A percentile compares a stretch with the other conserved stretches of the same genome.
phyloP scores from a whole-genome alignment of 441 rosid species.

The Adansonia grandidieri region DNA sequence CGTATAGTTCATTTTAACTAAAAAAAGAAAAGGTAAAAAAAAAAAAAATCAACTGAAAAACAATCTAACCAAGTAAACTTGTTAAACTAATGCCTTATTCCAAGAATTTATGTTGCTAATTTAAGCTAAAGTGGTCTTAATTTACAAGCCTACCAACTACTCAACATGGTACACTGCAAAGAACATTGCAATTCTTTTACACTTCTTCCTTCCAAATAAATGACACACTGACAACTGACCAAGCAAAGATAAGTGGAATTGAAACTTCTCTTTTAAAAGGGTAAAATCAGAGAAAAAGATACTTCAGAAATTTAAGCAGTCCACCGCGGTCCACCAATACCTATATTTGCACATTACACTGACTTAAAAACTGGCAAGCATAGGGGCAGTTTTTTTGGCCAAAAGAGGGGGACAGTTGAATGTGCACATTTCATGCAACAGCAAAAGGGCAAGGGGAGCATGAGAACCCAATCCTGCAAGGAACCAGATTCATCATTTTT shows the following conservation, averaged over 20 bases:
- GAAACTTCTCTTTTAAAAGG: neutral
- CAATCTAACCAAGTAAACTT: neutral
- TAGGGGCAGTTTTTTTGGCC: neutral
- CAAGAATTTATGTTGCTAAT: neutral
- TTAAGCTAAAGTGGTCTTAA: neutral
- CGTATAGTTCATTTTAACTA: neutral
- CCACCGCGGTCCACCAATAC: too few species aligned
- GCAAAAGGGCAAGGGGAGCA: neutral
- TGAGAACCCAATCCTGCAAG: neutral
- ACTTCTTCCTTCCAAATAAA: constrained; percentile 2
- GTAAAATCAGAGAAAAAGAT: neutral
- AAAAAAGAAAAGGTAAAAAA: neutral
- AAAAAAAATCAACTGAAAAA: neutral
- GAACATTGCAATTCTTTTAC: neutral
- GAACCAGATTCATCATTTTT: constrained; percentile 8
- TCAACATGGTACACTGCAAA: neutral
- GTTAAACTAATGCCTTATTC: neutral
- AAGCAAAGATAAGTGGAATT: neutral
- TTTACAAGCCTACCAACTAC: neutral
- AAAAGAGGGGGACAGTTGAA: neutral
- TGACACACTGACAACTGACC: neutral
- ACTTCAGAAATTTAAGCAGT: neutral
- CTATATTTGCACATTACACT: neutral
- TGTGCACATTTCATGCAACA: too few species aligned
- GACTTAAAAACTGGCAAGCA: neutral